Percentiles rank a stretch among this genome's conserved stretches.
phyloP scores from a whole-genome alignment of 2,329 filamentous ascomycete species.

The Beauveria sp. region DNA sequence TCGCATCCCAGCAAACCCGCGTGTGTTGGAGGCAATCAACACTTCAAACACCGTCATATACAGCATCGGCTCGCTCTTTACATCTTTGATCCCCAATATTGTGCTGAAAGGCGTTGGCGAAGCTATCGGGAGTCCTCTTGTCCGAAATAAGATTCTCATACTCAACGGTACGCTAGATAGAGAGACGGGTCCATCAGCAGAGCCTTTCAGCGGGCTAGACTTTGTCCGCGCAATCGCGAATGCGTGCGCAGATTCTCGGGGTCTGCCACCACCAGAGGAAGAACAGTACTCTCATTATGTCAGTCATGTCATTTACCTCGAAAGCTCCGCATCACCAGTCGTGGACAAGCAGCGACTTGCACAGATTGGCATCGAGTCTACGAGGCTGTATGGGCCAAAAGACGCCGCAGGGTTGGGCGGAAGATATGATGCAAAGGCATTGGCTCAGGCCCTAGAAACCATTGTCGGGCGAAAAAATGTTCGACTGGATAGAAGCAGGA shows the following conservation, averaged over 20 bases:
- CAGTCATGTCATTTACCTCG: conserved; percentile 76
- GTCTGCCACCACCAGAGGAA: conserved; percentile 29
- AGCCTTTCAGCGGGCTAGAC: conserved; percentile 66
- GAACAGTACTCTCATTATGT: conserved; percentile 61
- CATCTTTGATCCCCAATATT: conserved; percentile 75
- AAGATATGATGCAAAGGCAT: conserved; percentile 67
- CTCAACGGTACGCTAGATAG: conserved; percentile 79
- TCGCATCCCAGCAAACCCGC: conserved; percentile 71
- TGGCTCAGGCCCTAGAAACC: conserved; percentile 68
- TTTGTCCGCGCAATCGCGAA: conserved; percentile 75
- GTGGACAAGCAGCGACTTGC: conserved; percentile 61
- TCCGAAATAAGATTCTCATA: conserved; percentile 70
- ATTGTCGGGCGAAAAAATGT: conserved; percentile 56
- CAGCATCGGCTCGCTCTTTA: conserved; percentile 91
- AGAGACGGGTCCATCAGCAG: conserved; percentile 65
- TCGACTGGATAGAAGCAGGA: conserved; percentile 30
- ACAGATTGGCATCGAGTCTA: conserved; percentile 65
- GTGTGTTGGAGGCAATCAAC: conserved; percentile 62
- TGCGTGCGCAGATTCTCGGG: conserved; percentile 63
- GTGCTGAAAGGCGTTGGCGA: conserved; percentile 68
- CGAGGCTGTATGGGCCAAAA: conserved; percentile 67
- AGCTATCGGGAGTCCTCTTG: conserved; percentile 35
- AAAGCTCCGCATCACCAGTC: conserved; percentile 59
- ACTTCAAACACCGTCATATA: conserved; percentile 68
- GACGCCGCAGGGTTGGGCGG: conserved; percentile 34